These are phyloP conservation scores for Neopestalotiopsis sp. DNA, from an alignment of 2,329 filamentous ascomycete species.

Conservation along the genomic window DNA sequence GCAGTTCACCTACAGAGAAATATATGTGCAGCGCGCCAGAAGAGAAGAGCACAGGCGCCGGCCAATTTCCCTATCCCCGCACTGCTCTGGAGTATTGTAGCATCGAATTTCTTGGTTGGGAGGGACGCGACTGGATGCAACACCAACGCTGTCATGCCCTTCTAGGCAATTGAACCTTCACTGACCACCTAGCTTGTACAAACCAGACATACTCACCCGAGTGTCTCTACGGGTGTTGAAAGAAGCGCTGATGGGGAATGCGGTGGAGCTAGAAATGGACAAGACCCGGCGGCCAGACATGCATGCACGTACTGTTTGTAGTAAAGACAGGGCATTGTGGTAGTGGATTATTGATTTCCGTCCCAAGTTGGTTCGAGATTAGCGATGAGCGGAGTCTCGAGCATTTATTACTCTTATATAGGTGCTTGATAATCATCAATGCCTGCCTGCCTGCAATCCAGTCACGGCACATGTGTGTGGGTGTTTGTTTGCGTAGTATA, in stretches of 20 bases:
- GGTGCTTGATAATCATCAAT: background rate
- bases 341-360: background rate
- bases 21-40: background rate
- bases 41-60: background rate
- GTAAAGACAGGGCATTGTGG: background rate
- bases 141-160: background rate
- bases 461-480: background rate
- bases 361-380: background rate
- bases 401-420: too few species aligned
- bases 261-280: background rate
- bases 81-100: background rate
- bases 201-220: too few species aligned
- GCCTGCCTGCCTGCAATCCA: background rate
- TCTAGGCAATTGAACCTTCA: too few species aligned
- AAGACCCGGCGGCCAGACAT: background rate
- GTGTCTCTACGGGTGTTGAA: too few species aligned
- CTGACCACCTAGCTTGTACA: too few species aligned
- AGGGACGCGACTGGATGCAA: background rate
- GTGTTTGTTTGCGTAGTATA: too few species aligned
- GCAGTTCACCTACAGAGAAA: background rate
- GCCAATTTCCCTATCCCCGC: background rate
- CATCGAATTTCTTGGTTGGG: background rate
- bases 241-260: too few species aligned
- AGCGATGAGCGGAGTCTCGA: background rate
- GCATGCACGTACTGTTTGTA: background rate